Base-by-base conservation (phyloP, 2,329 filamentous ascomycete genomes). In the Westerdykella sp. region DNA sequence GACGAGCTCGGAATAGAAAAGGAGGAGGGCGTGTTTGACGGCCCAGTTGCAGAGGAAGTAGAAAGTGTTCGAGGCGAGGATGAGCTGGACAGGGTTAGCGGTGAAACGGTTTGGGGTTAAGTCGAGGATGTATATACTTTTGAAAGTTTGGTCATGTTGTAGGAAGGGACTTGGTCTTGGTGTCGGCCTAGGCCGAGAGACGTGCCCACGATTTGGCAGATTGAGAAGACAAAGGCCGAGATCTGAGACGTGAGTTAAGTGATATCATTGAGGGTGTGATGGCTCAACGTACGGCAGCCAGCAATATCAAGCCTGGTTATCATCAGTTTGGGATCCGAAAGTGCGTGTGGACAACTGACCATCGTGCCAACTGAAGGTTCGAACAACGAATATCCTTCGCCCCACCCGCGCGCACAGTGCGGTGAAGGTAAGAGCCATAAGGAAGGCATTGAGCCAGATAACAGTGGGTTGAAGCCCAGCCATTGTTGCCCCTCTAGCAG, bases 31-130 rank as follows among this genome's bases (percentile, higher is more conserved):
- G 34, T 69, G 56, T 50, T 70, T 69, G 46, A 70, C 57, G 37
- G 59, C 62, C 60, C 66, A 68, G 42, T 69, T 67, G 41, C 65
- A 66, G 35, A 55, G 44, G 45, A 68, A 67, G 51, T 70, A 70
- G 49, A 68, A 67, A 15, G 61, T 46, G 14, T 52, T 49, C 5
- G 57, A 51, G 10, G 49, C 62, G 53, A 54, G 55, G 40, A 47
- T 40, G 18, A 57, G 34, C 51, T 59, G 15, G 12, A 39, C 11
- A 16, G 23, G n/a, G 6, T 31, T 32, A 32, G 30, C 10, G n/a
- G 32, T 3, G 32, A 13, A 13, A 5, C 32, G 6, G n/a, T 21
- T 3, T 28, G 25, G 12, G 6, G 4, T 25, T 13, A 34, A 11
- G 21, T 13, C 6, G 6, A 35, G 15, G 6, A 18, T 22, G 6